Conservation (phyloP, 1,139 yeast genomes). For the Magnusiomyces suaveolens region DNA sequence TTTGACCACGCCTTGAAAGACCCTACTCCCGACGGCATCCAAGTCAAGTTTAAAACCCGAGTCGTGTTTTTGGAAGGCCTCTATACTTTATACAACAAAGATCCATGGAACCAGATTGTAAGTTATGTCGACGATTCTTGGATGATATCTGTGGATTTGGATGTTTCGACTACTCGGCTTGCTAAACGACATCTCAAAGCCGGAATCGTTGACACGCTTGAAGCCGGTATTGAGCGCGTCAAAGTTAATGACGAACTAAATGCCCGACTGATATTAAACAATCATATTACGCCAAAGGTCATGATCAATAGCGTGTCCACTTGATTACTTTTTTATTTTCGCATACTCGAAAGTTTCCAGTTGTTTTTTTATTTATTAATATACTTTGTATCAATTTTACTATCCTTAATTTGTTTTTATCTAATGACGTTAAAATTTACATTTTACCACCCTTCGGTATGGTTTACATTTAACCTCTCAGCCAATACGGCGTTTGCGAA, state of each 20-base stretch:
- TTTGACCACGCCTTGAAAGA: slow-evolving; percentile 62
- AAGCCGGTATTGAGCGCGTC: slow-evolving; percentile 55
- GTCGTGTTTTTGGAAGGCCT: slow-evolving; percentile 51
- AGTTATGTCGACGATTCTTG: slow-evolving; percentile 31
- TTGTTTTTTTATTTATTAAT: too few species aligned
- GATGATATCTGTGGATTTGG: slow-evolving; percentile 38
- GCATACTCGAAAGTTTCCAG: too few species aligned
- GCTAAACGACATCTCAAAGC: slow-evolving; percentile 61
- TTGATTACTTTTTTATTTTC: neutral
- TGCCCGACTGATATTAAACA: slow-evolving; percentile 44
- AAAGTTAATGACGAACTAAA: slow-evolving; percentile 61
- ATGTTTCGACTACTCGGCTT: slow-evolving; percentile 46
- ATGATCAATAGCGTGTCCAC: neutral
- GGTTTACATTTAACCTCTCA: too few species aligned
- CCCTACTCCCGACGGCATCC: slow-evolving; percentile 47
- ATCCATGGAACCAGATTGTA: slow-evolving; percentile 31
- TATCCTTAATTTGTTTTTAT: too few species aligned
- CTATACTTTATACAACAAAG: slow-evolving; percentile 9
- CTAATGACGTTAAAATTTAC: too few species aligned
- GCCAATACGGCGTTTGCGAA: too few species aligned
- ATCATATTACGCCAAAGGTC: slow-evolving; percentile 31
- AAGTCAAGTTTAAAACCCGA: slow-evolving; percentile 33
- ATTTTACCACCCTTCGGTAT: too few species aligned
- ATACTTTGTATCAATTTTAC: too few species aligned
- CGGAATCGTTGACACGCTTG: slow-evolving; percentile 50